phyloP scores from a whole-genome alignment of 257 asterid species.

The Handroanthus guayacan region DNA sequence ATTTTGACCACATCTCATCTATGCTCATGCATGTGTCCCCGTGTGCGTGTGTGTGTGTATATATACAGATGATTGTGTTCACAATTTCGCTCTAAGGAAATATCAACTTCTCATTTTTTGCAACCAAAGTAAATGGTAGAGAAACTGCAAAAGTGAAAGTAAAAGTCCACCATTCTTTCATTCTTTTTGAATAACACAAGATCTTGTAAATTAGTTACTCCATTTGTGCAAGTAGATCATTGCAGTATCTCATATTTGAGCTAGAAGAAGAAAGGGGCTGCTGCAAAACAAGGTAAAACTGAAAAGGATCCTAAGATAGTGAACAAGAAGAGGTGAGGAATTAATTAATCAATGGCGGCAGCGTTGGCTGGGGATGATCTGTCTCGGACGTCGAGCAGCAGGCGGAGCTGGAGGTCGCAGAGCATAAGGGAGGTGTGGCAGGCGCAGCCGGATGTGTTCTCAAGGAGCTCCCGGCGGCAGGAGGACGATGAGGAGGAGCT shows the following conservation, averaged over 20 bases:
- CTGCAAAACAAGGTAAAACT: not conserved
- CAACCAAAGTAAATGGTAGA: not conserved
- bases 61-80: not conserved
- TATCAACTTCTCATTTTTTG: not conserved
- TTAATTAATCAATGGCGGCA: conserved; percentile 34
- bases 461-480: conserved; percentile 52
- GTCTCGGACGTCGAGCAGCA: conserved; percentile 42
- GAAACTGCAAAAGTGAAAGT: not conserved
- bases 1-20: conserved; percentile 11
- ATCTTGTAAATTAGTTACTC: not conserved
- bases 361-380: conserved; percentile 50
- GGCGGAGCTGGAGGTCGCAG: conserved; percentile 53
- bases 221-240: not conserved
- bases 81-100: not conserved
- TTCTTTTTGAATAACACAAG: not conserved
- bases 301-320: not conserved
- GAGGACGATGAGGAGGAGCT: conserved; percentile 72
- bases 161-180: conserved; percentile 16
- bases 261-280: not conserved
- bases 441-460: conserved; percentile 50
- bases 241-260: not conserved
- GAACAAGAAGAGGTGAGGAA: not conserved
- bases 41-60: not conserved
- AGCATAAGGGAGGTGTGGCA: conserved; percentile 65
- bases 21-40: not conserved